phyloP scores from a whole-genome alignment of 2,329 filamentous ascomycete genomes.

The Clonostachys rosea region DNA sequence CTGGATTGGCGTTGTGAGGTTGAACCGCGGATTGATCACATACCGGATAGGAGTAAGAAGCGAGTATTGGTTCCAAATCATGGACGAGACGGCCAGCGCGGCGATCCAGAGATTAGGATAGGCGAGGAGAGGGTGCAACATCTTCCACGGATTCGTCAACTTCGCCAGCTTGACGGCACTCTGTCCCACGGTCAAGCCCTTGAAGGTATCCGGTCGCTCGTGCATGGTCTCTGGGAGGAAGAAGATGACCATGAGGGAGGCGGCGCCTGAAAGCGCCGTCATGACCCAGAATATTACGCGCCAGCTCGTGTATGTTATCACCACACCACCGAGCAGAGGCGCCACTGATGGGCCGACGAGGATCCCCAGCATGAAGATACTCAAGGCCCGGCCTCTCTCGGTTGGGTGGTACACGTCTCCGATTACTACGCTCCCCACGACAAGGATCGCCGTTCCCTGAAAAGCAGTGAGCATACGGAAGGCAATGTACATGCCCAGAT shows the following conservation, averaged over 20 bases:
- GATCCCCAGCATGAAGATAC: slow-evolving; percentile 63
- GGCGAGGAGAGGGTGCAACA: slow-evolving; percentile 10
- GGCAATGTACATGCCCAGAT: slow-evolving; percentile 60
- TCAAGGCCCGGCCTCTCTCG: slow-evolving; percentile 60
- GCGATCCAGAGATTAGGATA: slow-evolving; percentile 62
- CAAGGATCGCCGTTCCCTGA: slow-evolving; percentile 64
- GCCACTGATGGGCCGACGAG: slow-evolving; percentile 62
- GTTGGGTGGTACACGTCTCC: slow-evolving; percentile 52
- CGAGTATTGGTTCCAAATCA: slow-evolving; percentile 71
- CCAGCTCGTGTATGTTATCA: slow-evolving; percentile 65
- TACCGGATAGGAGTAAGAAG: slow-evolving; percentile 66
- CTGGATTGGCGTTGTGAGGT: slow-evolving; percentile 59
- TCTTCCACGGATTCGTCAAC: slow-evolving; percentile 5
- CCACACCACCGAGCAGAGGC: slow-evolving; percentile 62
- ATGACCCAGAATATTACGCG: slow-evolving; percentile 69
- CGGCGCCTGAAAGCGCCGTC: slow-evolving; percentile 53
- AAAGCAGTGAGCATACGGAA: slow-evolving; percentile 68
- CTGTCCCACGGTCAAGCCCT: not conserved
- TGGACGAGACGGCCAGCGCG: slow-evolving; percentile 50
- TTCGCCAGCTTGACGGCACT: not conserved
- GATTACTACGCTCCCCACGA: slow-evolving; percentile 61
- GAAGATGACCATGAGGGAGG: slow-evolving; percentile 49
- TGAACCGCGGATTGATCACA: slow-evolving; percentile 66
- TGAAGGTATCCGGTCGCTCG: slow-evolving; percentile 1
- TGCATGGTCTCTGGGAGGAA: slow-evolving; percentile 67